Conservation (phyloP, 2,329 filamentous ascomycete species). For the Aureobasidium musti region DNA sequence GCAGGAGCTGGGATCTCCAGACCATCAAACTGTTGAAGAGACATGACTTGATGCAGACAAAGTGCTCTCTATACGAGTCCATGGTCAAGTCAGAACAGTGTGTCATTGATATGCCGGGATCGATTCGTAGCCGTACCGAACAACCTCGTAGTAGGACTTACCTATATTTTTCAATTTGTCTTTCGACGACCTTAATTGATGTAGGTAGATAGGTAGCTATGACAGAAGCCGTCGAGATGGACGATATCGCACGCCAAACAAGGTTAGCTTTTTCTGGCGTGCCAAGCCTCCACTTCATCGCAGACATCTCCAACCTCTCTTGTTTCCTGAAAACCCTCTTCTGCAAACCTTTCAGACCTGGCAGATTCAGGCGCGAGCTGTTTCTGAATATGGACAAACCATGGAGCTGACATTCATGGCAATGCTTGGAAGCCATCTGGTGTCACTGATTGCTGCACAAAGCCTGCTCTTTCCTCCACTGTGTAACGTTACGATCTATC, state of each 20-base stretch:
- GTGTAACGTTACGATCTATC: constrained; percentile 1
- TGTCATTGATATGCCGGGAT: background rate
- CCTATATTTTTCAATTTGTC: background rate
- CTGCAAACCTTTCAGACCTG: background rate
- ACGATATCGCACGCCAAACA: constrained; percentile 3
- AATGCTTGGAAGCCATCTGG: background rate
- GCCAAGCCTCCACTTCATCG: constrained; percentile 17
- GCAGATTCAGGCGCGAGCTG: background rate
- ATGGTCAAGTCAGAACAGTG: background rate
- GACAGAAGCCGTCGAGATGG: background rate
- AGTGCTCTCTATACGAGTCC: background rate
- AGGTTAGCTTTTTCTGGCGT: constrained; percentile 18
- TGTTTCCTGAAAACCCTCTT: background rate
- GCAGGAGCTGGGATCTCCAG: constrained; percentile 53
- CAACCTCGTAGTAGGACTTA: background rate
- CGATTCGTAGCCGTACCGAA: background rate
- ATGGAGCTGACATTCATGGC: background rate
- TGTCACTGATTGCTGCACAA: background rate
- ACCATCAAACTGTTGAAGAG: constrained; percentile 47
- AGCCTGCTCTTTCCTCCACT: background rate
- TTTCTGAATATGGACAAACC: background rate
- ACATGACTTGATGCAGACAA: constrained; percentile 35
- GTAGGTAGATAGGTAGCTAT: background rate
- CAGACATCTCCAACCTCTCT: background rate
- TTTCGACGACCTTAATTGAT: background rate